Percentiles rank a stretch among this genome's conserved stretches.
These are phyloP conservation scores for Cordyceps tenuipes DNA, from an alignment of 2,329 filamentous ascomycete species.

Conservation along the genomic window DNA sequence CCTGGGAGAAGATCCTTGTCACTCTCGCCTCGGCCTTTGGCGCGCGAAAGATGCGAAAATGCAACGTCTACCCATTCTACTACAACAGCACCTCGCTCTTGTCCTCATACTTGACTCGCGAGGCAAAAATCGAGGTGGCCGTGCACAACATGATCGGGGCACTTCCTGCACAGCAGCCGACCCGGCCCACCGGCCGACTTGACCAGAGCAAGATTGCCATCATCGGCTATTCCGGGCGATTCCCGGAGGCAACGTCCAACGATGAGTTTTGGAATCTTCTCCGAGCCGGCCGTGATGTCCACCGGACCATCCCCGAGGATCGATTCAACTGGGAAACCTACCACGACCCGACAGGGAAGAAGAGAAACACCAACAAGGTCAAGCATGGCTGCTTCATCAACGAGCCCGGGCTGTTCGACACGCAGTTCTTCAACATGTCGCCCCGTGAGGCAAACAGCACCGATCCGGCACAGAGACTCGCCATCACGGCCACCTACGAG, in stretches of 20 bases:
- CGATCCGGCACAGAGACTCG: constrained; percentile 66
- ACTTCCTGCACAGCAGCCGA: not conserved
- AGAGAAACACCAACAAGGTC: constrained; percentile 21
- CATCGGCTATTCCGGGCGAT: constrained; percentile 51
- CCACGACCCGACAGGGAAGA: constrained; percentile 58
- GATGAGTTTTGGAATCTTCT: constrained; percentile 57
- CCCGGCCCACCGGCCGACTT: not conserved
- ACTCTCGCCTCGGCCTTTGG: not conserved
- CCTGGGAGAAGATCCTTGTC: not conserved
- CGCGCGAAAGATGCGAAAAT: not conserved
- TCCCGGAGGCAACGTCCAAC: constrained; percentile 32
- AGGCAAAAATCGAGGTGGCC: not conserved
- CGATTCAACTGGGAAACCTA: constrained; percentile 49
- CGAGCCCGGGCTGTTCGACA: constrained; percentile 63
- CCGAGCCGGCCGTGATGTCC: constrained; percentile 58
- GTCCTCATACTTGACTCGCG: not conserved
- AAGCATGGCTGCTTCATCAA: constrained; percentile 32
- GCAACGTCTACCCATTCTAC: not conserved
- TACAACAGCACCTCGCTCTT: not conserved
- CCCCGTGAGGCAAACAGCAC: constrained; percentile 58
- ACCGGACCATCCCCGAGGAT: constrained; percentile 53
- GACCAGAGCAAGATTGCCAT: constrained; percentile 61
- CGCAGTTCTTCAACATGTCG: constrained; percentile 73
- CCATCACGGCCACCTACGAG: constrained; percentile 47
- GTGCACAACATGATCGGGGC: not conserved